Base-by-base conservation (phyloP, 352 stramenopile species). In the Pythium apleroticum region DNA sequence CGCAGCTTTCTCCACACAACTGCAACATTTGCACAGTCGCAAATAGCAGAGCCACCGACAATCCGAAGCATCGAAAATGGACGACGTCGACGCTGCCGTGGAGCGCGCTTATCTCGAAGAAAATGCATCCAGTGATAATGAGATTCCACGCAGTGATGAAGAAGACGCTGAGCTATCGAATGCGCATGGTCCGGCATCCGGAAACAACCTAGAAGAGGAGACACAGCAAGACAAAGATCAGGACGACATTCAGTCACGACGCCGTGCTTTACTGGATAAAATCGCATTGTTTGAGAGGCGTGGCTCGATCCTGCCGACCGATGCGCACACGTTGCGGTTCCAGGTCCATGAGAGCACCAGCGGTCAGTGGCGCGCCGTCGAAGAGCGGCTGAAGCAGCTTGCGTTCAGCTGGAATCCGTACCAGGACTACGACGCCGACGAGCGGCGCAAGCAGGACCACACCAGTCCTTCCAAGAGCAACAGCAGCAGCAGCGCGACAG, bases 341-440 rank as follows among this genome's bases (percentile, higher is more conserved):
- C 84, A 93, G 65, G 62, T 93, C 20, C 71, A 84, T 57, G 77
- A 90, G 37, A 83, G 78, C 62, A 74, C 78, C 3, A 89, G 80
- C 55, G 77, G 78, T 10, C 65, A 87, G 35, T 90, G 80, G 81
- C 61, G 62, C 6, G 78, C 80, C 4, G 84, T 88, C 25, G 78
- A 89, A 63, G 52, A 73, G 65, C 80, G 84, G 25, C 67, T 93
- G 14, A 54, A 86, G 57, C 72, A 87, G 50, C 71, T 93, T 25
- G 74, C 73, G 28, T 66, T 75, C 37, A 85, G 63, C 61, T 93
- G 84, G 84, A 93, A 93, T 39, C 84, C 82, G 62, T 93, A 93
- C 66, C 84, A 93, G 64, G 72, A 87, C 52, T 68, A 75, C 33
- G 77, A 56, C 35, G 57, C 60, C 3, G 57, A 61, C 20, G 65